A percentile compares a stretch with the other conserved stretches of the same genome.
phyloP scores from a whole-genome alignment of 2,329 filamentous ascomycete genomes.

The Monosporascus sp. region DNA sequence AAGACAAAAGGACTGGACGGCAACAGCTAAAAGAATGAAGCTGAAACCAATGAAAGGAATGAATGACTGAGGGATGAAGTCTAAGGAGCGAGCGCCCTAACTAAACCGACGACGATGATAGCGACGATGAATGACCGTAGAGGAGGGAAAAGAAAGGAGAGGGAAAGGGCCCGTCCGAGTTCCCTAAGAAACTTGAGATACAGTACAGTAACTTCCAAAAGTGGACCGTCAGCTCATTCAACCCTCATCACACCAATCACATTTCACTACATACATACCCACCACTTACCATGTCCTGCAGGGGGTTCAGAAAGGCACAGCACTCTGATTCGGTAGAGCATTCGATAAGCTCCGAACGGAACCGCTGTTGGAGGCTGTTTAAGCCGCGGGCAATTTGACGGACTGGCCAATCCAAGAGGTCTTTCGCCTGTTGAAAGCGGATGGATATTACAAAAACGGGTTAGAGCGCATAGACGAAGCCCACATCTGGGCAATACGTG shows the following conservation, averaged over 20 bases:
- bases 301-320: constrained; percentile 17
- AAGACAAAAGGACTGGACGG: constrained; percentile 38
- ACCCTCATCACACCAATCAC: too few species aligned
- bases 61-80: constrained; percentile 35
- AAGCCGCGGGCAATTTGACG: constrained; percentile 2
- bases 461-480: background rate
- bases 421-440: background rate
- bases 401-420: constrained; percentile 10
- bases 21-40: constrained; percentile 42
- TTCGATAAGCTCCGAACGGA: constrained; percentile 6
- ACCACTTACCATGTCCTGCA: background rate
- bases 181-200: constrained; percentile 6
- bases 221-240: too few species aligned
- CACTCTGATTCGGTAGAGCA: constrained; percentile 16
- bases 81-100: constrained; percentile 21
- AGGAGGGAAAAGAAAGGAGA: constrained; percentile 20
- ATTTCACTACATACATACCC: background rate
- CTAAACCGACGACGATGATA: constrained; percentile 26
- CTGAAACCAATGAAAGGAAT: constrained; percentile 34
- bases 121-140: constrained; percentile 30
- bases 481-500: too few species aligned
- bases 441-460: background rate
- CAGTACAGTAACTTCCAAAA: too few species aligned
- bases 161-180: constrained; percentile 12
- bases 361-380: constrained; percentile 2